Evolutionary conservation across 495 filamentous ascomycete species (phyloP), one percentile per base, ranked within the genome.

Genomic region (Trichoderma gamsii): DNA sequence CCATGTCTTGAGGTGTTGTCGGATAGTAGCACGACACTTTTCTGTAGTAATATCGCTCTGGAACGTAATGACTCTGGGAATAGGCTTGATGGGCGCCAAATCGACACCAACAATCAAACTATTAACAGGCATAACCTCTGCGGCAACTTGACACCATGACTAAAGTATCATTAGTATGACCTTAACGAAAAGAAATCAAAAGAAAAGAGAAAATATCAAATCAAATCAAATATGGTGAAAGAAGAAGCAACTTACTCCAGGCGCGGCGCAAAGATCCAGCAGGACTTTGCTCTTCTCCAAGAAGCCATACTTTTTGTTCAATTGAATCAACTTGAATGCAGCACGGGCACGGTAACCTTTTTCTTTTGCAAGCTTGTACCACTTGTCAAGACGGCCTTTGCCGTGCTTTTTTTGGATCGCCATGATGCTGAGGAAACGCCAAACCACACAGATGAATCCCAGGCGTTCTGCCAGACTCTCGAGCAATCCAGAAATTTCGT

Each of bases 261-360:
- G 95, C 23, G 95, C 95, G 69, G 95, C 95, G 78, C 95, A 99
- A 69, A 99, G 90, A 88, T 99, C 95, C 69, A 99, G 83, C 52
- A 96, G 82, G 67, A 98, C 96, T 79, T 91, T 97, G 79, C 92
- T 93, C 82, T 94, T 93, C 78, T 97, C 92, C 69, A 99, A 83
- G 79, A 99, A 98, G 69, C 92, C 89, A 88, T 96, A 98, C 74
- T 97, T 98, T 80, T 97, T 96, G 82, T 99, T 99, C 72, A 99
- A 83, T 76, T 99, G 95, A 67, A 99, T 93, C 71, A 99, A 78
- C 82, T 99, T 99, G 87, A 99, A 99, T 9, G 95, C 95, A 72
- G 95, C 93, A 80, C 95, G 85, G 51, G 95, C 96, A 72, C 95
- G 83, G 80, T 99, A 99, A 66, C 96, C 95, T 80, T 98, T 98